Conservation (phyloP, 768 basidiomycete species). For the Lactarius sanguifluus region DNA sequence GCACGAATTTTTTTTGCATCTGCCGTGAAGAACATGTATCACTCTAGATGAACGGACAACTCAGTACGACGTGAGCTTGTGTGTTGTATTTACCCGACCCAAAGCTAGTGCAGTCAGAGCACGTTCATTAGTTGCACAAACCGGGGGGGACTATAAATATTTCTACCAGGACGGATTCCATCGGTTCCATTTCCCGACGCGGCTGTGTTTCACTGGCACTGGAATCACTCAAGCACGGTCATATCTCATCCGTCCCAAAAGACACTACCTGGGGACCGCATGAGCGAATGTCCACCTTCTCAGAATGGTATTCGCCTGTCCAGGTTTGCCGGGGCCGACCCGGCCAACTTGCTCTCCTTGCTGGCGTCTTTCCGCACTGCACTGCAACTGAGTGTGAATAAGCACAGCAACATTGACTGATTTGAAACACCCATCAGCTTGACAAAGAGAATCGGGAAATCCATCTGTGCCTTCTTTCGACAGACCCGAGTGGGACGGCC, state of each 20-base stretch:
- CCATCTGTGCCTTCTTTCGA: not conserved
- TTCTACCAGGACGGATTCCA: not conserved
- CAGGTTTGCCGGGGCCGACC: not conserved
- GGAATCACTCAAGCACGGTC: not conserved
- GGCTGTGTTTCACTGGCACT: not conserved
- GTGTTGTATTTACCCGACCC: not conserved
- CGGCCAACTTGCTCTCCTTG: not conserved
- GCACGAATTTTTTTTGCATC: slow-evolving; percentile 3
- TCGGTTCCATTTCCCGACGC: not conserved
- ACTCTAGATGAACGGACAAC: not conserved
- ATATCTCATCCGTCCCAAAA: not conserved
- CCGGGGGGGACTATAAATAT: not conserved
- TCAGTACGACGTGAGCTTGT: slow-evolving; percentile 2
- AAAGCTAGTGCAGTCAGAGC: not conserved
- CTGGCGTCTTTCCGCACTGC: not conserved
- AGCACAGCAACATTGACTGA: not conserved
- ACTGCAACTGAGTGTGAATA: not conserved
- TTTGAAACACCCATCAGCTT: not conserved
- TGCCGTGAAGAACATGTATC: slow-evolving; percentile 1
- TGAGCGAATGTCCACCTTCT: not conserved
- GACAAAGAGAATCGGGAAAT: not conserved
- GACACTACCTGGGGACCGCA: not conserved
- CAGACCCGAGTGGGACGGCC: not conserved
- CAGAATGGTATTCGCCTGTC: not conserved
- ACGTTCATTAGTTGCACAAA: not conserved